Percentiles rank a stretch among this genome's conserved stretches.
Conservation (phyloP, 192 early-diverging fungal genomes). For the Backusella australiensis region DNA sequence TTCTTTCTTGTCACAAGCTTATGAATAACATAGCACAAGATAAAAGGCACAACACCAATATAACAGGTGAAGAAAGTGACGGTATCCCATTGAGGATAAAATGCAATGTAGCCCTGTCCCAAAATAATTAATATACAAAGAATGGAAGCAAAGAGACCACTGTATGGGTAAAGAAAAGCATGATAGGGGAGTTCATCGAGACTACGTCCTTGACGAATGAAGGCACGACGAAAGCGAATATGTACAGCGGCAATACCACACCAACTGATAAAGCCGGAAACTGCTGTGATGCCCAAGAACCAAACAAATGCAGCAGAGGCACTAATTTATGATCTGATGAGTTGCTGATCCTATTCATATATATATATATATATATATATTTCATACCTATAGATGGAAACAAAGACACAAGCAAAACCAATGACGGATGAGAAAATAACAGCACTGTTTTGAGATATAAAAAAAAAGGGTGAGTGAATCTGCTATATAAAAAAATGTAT, state of each 20-base stretch:
- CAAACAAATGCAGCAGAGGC: slow-evolving; percentile 52
- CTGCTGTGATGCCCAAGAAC: slow-evolving; percentile 58
- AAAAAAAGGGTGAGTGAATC: neutral
- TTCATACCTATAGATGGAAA: slow-evolving; percentile 36
- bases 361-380: neutral
- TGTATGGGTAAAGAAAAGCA: slow-evolving; percentile 64
- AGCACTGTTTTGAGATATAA: slow-evolving; percentile 27
- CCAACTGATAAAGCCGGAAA: slow-evolving; percentile 84
- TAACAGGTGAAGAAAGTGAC: slow-evolving; percentile 54
- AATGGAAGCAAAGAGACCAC: slow-evolving; percentile 58
- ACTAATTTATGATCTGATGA: slow-evolving; percentile 4
- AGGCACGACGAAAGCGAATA: slow-evolving; percentile 77
- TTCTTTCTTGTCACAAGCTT: slow-evolving; percentile 58
- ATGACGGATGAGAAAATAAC: slow-evolving; percentile 51
- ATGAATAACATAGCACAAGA: slow-evolving; percentile 56
- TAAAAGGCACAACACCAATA: slow-evolving; percentile 58
- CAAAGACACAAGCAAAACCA: slow-evolving; percentile 56
- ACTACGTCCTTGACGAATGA: slow-evolving; percentile 61
- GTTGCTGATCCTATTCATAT: neutral
- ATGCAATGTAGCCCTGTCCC: slow-evolving; percentile 58
- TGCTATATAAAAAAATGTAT: neutral
- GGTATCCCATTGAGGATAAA: slow-evolving; percentile 49
- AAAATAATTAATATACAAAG: slow-evolving; percentile 59
- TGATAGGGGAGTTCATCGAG: slow-evolving; percentile 62
- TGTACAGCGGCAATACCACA: slow-evolving; percentile 73